Conservation (phyloP, 768 basidiomycete species). For the Boletus huronensis region DNA sequence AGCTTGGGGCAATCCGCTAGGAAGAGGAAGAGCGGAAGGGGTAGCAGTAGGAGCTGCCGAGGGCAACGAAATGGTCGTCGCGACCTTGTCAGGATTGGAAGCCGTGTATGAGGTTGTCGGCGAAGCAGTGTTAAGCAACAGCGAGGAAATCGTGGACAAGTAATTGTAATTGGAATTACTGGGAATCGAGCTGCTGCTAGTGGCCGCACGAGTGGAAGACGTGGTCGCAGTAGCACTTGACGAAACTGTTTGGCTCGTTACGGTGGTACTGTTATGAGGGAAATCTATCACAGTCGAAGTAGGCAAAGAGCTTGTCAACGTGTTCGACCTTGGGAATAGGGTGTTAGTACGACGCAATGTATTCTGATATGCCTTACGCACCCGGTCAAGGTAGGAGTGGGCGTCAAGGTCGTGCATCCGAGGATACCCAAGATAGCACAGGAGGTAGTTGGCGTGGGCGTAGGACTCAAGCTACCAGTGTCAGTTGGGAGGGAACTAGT, state of each 20-base stretch:
- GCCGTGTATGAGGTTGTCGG: constrained; percentile 23
- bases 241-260: background rate
- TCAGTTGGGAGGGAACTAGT: background rate
- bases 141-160: constrained; percentile 33
- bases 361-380: constrained; percentile 4
- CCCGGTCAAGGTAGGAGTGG: constrained; percentile 8
- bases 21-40: constrained; percentile 41
- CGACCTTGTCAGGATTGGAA: constrained; percentile 39
- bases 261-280: constrained; percentile 19
- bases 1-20: constrained; percentile 54
- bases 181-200: constrained; percentile 9
- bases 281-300: constrained; percentile 31
- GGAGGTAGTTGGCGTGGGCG: constrained; percentile 8
- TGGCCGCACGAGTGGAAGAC: constrained; percentile 9
- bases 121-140: constrained; percentile 28
- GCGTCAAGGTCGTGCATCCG: constrained; percentile 13
- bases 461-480: background rate
- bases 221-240: constrained; percentile 3
- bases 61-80: constrained; percentile 28
- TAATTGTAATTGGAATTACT: constrained; percentile 32
- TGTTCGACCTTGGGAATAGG: background rate
- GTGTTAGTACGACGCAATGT: background rate
- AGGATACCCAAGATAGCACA: constrained; percentile 18
- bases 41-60: constrained; percentile 22
- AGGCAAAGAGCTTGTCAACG: constrained; percentile 1